These are phyloP conservation scores for Scheffersomyces titani DNA, from an alignment of 1,139 yeast species.

Conservation along the genomic window DNA sequence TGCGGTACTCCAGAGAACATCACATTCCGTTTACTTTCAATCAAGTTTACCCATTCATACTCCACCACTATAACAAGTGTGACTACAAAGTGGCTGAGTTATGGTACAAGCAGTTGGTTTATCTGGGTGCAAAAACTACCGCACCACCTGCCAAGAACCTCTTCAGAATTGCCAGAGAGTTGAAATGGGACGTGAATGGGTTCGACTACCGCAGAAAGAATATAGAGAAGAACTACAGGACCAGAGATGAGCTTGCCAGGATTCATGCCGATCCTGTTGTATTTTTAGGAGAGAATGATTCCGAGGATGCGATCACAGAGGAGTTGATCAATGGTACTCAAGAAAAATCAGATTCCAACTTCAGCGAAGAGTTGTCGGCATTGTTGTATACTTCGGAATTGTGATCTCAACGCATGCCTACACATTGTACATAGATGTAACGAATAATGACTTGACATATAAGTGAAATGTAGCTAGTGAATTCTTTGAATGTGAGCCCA, in stretches of 20 bases:
- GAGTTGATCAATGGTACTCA: conserved; percentile 18
- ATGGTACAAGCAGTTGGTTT: conserved; percentile 42
- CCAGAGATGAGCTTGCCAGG: conserved; percentile 19
- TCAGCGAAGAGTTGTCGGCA: conserved; percentile 21
- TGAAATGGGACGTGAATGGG: conserved; percentile 39
- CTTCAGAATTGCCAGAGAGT: conserved; percentile 35
- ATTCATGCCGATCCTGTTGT: conserved; percentile 24
- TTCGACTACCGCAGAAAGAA: conserved; percentile 29
- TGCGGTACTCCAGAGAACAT: conserved; percentile 25
- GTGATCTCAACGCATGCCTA: neutral
- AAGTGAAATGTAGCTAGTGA: neutral
- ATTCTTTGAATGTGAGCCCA: neutral
- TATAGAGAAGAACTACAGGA: conserved; percentile 24
- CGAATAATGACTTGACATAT: neutral
- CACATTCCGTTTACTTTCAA: conserved; percentile 40
- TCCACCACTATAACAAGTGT: conserved; percentile 33
- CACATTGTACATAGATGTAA: neutral
- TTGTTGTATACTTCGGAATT: conserved; percentile 11
- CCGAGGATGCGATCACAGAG: conserved; percentile 20
- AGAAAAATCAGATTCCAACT: conserved; percentile 12
- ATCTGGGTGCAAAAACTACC: conserved; percentile 32
- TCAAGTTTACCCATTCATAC: conserved; percentile 43
- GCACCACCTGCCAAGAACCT: conserved; percentile 31
- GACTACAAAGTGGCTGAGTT: conserved; percentile 32
- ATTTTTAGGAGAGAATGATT: conserved; percentile 16